Evolutionary conservation across 1,139 yeast species (phyloP).

Genomic region (Pichia sp.): DNA sequence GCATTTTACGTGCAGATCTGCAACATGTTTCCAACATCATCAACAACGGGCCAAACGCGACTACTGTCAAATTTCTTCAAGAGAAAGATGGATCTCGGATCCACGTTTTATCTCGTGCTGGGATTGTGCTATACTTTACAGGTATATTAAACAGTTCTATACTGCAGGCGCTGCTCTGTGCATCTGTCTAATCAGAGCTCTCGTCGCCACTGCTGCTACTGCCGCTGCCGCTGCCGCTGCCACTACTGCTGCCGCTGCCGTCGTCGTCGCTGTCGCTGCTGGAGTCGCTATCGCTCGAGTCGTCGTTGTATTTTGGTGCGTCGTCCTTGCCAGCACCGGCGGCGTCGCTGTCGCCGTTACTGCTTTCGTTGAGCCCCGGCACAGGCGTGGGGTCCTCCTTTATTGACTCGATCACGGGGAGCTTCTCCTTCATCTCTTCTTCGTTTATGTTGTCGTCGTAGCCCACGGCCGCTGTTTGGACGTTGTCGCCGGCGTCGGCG

Average conservation of each 20-base stretch:
- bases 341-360: not conserved
- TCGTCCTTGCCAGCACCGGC: constrained; percentile 10
- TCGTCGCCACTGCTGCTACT: constrained; percentile 20
- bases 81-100: too few species aligned
- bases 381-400: constrained; percentile 5
- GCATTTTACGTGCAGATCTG: too few species aligned
- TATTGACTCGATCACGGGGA: constrained; percentile 12
- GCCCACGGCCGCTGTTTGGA: constrained; percentile 12
- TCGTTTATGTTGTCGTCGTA: constrained; percentile 18
- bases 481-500: constrained; percentile 16
- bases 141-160: not conserved
- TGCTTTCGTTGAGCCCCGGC: constrained; percentile 2
- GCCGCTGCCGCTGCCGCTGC: too few species aligned
- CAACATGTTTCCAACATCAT: not conserved
- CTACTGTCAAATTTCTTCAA: too few species aligned
- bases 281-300: constrained; percentile 10
- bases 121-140: not conserved
- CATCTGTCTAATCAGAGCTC: not conserved
- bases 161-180: not conserved
- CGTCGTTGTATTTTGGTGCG: constrained; percentile 7
- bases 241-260: constrained; percentile 17
- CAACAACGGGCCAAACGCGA: not conserved
- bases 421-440: constrained; percentile 6
- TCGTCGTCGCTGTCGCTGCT: constrained; percentile 10
- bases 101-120: not conserved